Conservation (phyloP, 345 rosid species). For the Brassica juncea region DNA sequence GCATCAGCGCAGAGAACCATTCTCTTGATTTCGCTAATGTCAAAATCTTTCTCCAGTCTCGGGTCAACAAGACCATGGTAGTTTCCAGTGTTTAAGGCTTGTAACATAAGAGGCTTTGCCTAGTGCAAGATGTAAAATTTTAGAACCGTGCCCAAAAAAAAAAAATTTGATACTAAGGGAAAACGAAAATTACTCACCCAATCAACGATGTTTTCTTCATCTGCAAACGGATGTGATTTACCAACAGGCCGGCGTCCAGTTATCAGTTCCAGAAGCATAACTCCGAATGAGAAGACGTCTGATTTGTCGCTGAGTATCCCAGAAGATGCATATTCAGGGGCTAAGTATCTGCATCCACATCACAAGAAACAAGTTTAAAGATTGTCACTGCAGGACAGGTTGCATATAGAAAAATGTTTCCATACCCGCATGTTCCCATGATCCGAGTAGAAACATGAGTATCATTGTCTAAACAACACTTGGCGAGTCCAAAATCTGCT, state of each 20-base stretch:
- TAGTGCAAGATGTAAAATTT: constrained; percentile 12
- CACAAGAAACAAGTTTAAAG: constrained; percentile 11
- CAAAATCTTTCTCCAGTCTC: constrained; percentile 51
- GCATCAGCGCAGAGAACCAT: constrained; percentile 83
- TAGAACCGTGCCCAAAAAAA: background rate
- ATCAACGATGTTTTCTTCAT: constrained; percentile 83
- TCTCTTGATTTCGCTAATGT: constrained; percentile 55
- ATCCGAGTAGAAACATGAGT: constrained; percentile 89
- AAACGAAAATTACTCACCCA: constrained; percentile 57
- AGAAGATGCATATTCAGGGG: constrained; percentile 25
- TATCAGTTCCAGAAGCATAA: constrained; percentile 86
- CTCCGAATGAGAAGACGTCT: constrained; percentile 87
- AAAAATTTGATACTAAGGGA: background rate
- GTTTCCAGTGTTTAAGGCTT: constrained; percentile 55
- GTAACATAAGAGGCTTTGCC: constrained; percentile 76
- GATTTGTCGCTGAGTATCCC: constrained; percentile 84
- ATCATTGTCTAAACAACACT: constrained; percentile 61
- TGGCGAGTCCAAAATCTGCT: constrained; percentile 94
- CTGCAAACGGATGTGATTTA: constrained; percentile 50
- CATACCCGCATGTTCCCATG: constrained; percentile 94
- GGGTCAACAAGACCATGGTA: constrained; percentile 59
- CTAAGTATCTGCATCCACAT: constrained; percentile 62
- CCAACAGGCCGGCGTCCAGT: constrained; percentile 78
- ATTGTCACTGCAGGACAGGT: background rate
- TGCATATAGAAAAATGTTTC: background rate